phyloP scores from a whole-genome alignment of 1,284 basidiomycete species.

The Xerocomus nothofagi region DNA sequence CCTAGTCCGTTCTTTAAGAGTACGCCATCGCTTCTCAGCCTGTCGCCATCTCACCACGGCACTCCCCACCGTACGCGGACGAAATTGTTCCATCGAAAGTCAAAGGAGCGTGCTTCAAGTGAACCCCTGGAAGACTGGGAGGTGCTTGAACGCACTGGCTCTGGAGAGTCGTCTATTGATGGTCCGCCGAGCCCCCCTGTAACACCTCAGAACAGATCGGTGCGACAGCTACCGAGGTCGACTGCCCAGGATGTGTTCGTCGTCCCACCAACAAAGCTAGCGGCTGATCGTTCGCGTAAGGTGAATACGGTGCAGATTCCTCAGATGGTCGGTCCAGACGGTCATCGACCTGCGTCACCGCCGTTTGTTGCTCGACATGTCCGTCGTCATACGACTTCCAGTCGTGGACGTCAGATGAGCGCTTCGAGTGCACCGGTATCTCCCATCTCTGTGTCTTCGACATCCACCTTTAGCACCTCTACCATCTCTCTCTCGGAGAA shows the following conservation, averaged over 20 bases:
- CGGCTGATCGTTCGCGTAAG: conserved; percentile 23
- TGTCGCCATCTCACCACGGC: conserved; percentile 36
- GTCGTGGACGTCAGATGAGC: conserved; percentile 31
- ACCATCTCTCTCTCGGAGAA: conserved; percentile 21
- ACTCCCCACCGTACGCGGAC: conserved; percentile 31
- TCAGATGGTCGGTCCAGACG: conserved; percentile 13
- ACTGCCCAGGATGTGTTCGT: conserved; percentile 17
- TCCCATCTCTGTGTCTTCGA: conserved; percentile 31
- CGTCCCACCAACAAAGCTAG: conserved; percentile 8
- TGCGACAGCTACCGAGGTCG: conserved; percentile 15
- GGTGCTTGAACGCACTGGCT: conserved; percentile 30
- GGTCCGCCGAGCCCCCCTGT: conserved; percentile 25
- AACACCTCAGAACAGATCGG: conserved; percentile 17
- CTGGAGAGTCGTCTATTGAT: conserved; percentile 26
- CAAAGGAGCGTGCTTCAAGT: conserved; percentile 35
- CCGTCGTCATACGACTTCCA: conserved; percentile 36
- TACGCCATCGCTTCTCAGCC: conserved; percentile 30
- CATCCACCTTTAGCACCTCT: conserved; percentile 28
- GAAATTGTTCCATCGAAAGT: conserved; percentile 36
- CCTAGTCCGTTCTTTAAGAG: conserved; percentile 39
- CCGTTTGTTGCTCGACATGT: conserved; percentile 34
- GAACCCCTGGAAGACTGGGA: conserved; percentile 37
- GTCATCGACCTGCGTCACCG: conserved; percentile 31
- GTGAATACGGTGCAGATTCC: conserved; percentile 29
- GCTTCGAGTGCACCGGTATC: conserved; percentile 37